phyloP scores from a whole-genome alignment of 352 stramenopile species.

The Nothophytophthora sp. region DNA sequence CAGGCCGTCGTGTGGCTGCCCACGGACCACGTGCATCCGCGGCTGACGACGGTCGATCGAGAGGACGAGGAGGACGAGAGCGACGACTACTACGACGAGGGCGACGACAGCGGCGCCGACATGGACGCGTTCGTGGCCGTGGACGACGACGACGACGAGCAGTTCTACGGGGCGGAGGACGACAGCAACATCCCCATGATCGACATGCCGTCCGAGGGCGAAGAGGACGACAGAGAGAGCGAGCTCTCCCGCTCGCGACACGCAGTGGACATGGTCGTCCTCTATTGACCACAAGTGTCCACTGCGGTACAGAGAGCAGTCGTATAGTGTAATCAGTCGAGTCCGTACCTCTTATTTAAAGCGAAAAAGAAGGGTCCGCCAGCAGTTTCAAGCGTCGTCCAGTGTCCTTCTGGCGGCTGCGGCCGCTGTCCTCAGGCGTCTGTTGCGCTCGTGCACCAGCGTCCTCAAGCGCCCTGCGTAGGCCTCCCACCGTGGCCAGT shows the following conservation, averaged over 20 bases:
- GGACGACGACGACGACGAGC: constrained; percentile 26
- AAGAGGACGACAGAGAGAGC: constrained; percentile 34
- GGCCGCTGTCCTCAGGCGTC: constrained; percentile 10
- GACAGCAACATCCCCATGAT: constrained; percentile 36
- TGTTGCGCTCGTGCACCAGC: constrained; percentile 18
- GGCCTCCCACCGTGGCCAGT: constrained; percentile 24
- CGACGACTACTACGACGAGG: constrained; percentile 1
- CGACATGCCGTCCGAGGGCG: constrained; percentile 34
- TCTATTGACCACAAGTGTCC: neutral
- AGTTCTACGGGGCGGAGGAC: constrained; percentile 6
- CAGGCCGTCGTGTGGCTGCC: constrained; percentile 31
- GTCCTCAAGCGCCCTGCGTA: constrained; percentile 27
- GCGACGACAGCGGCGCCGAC: constrained; percentile 30
- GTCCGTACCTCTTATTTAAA: constrained; percentile 35
- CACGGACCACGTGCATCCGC: constrained; percentile 25
- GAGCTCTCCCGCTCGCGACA: constrained; percentile 7
- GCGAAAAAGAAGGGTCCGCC: constrained; percentile 2
- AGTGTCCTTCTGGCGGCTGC: neutral
- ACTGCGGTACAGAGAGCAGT: constrained; percentile 4
- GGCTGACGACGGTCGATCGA: constrained; percentile 12
- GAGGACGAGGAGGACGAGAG: constrained; percentile 13
- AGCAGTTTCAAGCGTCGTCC: constrained; percentile 1
- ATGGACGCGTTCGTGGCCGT: constrained; percentile 32
- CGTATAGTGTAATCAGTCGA: too few species aligned
- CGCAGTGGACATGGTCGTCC: constrained; percentile 20